These are phyloP conservation scores for Solanum chacoense DNA, from an alignment of 305 asterid genomes.

Conservation along the genomic window DNA sequence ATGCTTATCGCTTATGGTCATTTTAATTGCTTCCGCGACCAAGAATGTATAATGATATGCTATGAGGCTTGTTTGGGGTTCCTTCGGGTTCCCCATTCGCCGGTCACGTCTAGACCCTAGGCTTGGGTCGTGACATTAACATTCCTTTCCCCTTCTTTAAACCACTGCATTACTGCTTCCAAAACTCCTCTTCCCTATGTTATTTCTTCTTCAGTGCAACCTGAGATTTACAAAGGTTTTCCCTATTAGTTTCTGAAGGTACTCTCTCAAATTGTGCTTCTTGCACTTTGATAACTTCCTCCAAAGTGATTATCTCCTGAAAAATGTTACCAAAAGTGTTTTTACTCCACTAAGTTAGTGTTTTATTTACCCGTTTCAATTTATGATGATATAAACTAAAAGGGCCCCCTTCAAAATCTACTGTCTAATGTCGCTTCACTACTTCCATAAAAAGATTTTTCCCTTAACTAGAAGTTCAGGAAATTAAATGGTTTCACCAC, in stretches of 20 bases:
- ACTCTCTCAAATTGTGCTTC: background rate
- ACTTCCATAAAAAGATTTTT: no score
- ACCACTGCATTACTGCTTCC: background rate
- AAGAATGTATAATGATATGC: no score
- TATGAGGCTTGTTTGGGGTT: no score
- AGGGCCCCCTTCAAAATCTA: background rate
- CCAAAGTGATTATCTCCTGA: background rate
- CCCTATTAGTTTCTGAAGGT: background rate
- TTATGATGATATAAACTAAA: background rate
- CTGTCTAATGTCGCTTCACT: background rate
- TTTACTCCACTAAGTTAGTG: background rate
- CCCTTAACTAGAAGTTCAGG: background rate
- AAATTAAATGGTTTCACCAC: background rate
- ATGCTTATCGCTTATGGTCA: no score
- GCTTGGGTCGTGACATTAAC: no score
- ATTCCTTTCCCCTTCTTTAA: background rate
- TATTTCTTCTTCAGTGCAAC: background rate
- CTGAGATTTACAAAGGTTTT: background rate
- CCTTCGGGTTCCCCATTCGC: no score
- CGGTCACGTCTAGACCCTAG: no score
- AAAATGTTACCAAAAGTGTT: no score
- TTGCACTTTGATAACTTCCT: background rate
- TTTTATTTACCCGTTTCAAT: no score
- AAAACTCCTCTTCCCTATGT: background rate
- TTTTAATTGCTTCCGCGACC: no score